phyloP scores from a whole-genome alignment of 1,284 basidiomycete species.

The Malassezia globosa region DNA sequence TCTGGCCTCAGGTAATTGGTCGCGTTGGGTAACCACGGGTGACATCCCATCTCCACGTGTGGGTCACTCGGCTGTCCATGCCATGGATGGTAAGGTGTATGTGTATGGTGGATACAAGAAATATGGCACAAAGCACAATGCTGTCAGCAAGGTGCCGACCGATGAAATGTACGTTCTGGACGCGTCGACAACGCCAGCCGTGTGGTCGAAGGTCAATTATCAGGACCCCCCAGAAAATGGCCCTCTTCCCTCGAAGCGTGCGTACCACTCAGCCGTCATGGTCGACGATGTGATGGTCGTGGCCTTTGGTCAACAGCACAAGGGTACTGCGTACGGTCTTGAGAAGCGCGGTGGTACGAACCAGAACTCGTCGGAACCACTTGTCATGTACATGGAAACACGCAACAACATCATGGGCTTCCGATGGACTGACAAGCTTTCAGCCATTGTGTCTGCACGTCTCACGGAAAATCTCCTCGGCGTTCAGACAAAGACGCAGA shows the following conservation, averaged over 20 bases:
- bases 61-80: slow-evolving; percentile 38
- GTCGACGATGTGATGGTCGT: slow-evolving; percentile 35
- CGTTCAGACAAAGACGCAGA: background rate
- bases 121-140: slow-evolving; percentile 8
- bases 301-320: slow-evolving; percentile 33
- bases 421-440: slow-evolving; percentile 30
- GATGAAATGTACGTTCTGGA: slow-evolving; percentile 36
- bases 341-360: slow-evolving; percentile 15
- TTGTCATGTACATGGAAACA: slow-evolving; percentile 16
- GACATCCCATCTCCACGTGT: slow-evolving; percentile 36
- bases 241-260: slow-evolving; percentile 20
- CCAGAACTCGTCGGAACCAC: slow-evolving; percentile 2
- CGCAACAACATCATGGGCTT: slow-evolving; percentile 24
- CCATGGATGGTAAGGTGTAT: slow-evolving; percentile 35
- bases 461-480: slow-evolving; percentile 7
- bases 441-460: slow-evolving; percentile 23
- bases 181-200: slow-evolving; percentile 23
- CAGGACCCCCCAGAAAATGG: slow-evolving; percentile 14
- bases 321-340: slow-evolving; percentile 10
- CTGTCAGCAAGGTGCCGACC: slow-evolving; percentile 20
- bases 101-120: slow-evolving; percentile 43
- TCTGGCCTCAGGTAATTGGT: slow-evolving; percentile 28
- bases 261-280: slow-evolving; percentile 45
- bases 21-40: slow-evolving; percentile 23
- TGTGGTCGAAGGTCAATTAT: slow-evolving; percentile 19